phyloP scores from a whole-genome alignment of 2,329 filamentous ascomycete species.

The Arthroderma sp. region DNA sequence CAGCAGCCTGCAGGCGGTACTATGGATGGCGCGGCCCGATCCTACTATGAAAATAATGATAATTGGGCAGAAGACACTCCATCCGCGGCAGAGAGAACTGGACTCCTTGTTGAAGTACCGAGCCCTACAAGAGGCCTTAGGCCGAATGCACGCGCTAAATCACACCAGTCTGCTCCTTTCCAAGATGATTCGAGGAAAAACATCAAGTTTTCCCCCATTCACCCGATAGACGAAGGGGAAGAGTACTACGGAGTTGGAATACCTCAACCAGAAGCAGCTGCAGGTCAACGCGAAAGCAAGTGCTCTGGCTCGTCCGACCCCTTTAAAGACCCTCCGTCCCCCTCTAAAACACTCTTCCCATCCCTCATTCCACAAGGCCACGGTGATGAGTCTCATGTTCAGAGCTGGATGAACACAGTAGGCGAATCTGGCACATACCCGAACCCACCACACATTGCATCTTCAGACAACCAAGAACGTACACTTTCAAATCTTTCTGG shows the following conservation, averaged over 20 bases:
- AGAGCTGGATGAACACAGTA: neutral
- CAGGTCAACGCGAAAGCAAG: constrained; percentile 9
- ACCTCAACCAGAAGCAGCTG: constrained; percentile 7
- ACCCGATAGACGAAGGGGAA: constrained; percentile 50
- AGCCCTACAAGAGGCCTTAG: constrained; percentile 28
- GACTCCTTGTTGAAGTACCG: constrained; percentile 28
- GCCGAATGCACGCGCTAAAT: constrained; percentile 25
- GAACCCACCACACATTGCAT: constrained; percentile 22
- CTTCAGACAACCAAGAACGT: constrained; percentile 40
- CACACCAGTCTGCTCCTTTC: constrained; percentile 28
- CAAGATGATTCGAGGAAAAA: constrained; percentile 39
- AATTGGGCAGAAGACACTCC: constrained; percentile 19
- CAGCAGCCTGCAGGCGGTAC: neutral
- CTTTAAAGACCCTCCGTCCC: constrained; percentile 9
- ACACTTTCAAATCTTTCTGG: constrained; percentile 46
- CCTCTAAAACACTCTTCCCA: constrained; percentile 7
- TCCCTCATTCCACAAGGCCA: constrained; percentile 2
- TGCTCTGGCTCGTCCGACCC: constrained; percentile 7
- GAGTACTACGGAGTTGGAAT: constrained; percentile 38
- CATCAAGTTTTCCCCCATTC: constrained; percentile 42
- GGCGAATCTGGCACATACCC: neutral
- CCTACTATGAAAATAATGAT: constrained; percentile 12
- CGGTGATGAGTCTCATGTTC: neutral
- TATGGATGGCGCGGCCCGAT: neutral
- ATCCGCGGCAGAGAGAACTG: constrained; percentile 28